phyloP scores from a whole-genome alignment of 805 yeast genomes.

The Blastobotrys chiropterorum region DNA sequence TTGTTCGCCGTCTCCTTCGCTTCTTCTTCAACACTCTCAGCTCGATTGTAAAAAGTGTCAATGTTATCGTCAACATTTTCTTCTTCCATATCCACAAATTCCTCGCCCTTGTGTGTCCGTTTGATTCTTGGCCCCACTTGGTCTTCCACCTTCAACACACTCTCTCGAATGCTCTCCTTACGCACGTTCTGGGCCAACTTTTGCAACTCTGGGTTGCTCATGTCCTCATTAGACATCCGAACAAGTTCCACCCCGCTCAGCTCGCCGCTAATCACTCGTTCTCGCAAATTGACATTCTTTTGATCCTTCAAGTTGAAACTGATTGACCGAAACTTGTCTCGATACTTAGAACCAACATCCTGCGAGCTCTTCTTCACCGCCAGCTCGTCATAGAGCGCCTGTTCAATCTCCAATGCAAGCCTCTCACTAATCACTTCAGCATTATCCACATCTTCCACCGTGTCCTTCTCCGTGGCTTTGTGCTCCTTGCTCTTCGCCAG shows the following conservation, averaged over 20 bases:
- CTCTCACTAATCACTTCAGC: slow-evolving; percentile 35
- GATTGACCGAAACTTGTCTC: slow-evolving; percentile 62
- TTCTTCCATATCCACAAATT: slow-evolving; percentile 66
- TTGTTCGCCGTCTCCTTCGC: slow-evolving; percentile 21
- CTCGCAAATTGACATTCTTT: slow-evolving; percentile 52
- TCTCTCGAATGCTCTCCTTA: slow-evolving; percentile 59
- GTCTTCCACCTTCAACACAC: slow-evolving; percentile 55
- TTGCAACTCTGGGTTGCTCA: slow-evolving; percentile 69
- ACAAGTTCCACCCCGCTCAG: slow-evolving; percentile 56
- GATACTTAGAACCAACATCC: slow-evolving; percentile 43
- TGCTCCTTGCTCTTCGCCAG: slow-evolving; percentile 37
- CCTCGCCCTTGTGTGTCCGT: slow-evolving; percentile 86
- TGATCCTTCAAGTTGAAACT: slow-evolving; percentile 51
- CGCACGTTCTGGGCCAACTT: slow-evolving; percentile 65
- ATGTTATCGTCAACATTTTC: slow-evolving; percentile 17
- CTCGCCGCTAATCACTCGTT: slow-evolving; percentile 48
- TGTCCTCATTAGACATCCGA: slow-evolving; percentile 61
- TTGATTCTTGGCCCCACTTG: slow-evolving; percentile 52
- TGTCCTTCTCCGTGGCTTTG: slow-evolving; percentile 18
- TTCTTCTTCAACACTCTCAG: slow-evolving; percentile 11
- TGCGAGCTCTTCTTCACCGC: slow-evolving; percentile 22
- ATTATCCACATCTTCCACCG: slow-evolving; percentile 14
- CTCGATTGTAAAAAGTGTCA: not conserved
- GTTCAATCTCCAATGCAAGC: slow-evolving; percentile 48
- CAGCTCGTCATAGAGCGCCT: slow-evolving; percentile 38